phyloP scores from a whole-genome alignment of 441 rosid genomes.

The Erysimum pusillum region DNA sequence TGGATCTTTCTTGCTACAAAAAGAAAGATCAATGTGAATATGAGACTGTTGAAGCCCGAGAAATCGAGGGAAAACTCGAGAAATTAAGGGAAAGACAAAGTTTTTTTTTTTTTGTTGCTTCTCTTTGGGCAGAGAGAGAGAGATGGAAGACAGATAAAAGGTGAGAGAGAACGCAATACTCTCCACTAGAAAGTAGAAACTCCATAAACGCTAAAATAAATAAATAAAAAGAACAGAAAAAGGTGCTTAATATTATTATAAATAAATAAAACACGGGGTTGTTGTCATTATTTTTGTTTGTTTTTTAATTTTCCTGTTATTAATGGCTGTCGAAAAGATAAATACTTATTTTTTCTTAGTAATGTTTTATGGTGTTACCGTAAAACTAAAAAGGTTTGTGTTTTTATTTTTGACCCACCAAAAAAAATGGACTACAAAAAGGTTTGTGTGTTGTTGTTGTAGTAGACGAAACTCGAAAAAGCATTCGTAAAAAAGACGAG shows the following conservation, averaged over 20 bases:
- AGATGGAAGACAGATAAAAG: slow-evolving; percentile 34
- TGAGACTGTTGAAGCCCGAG: slow-evolving; percentile 29
- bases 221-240: background rate
- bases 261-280: slow-evolving; percentile 10
- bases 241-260: background rate
- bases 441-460: slow-evolving; percentile 20
- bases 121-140: background rate
- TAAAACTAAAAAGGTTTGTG: slow-evolving; percentile 20
- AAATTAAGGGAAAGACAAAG: slow-evolving; percentile 29
- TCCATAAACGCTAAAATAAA: slow-evolving; percentile 20
- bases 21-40: slow-evolving; percentile 37
- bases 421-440: background rate
- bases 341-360: background rate
- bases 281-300: slow-evolving; percentile 27
- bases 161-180: slow-evolving; percentile 43
- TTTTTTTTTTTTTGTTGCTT: background rate
- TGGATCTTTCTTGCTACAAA: slow-evolving; percentile 19
- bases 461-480: background rate
- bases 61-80: slow-evolving; percentile 32
- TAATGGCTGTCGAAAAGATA: background rate
- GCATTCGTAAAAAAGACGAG: slow-evolving; percentile 1
- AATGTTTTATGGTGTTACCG: too few species aligned
- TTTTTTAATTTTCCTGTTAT: background rate
- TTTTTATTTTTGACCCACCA: background rate
- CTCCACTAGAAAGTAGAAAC: slow-evolving; percentile 34